Evolutionary conservation across 2,329 filamentous ascomycete genomes (phyloP).

Genomic region (Plectosphaerella cucumerina): DNA sequence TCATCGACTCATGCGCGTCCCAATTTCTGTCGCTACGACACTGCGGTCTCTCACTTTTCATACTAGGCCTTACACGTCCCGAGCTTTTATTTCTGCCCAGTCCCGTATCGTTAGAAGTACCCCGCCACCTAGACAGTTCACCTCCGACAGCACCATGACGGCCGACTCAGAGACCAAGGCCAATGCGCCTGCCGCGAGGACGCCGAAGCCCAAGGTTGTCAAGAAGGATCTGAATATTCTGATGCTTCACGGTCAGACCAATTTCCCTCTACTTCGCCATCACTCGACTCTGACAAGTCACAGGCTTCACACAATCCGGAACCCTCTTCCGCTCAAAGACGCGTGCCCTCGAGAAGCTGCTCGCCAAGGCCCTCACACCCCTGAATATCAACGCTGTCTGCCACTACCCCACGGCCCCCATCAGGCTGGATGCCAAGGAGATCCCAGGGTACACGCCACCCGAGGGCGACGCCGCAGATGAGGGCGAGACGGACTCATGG

Average conservation of each 20-base stretch:
- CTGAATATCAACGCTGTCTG: slow-evolving; percentile 50
- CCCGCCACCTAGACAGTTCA: too few species aligned
- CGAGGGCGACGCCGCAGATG: slow-evolving; percentile 36
- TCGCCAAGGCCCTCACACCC: slow-evolving; percentile 67
- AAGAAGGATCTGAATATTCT: slow-evolving; percentile 62
- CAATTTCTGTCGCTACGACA: too few species aligned
- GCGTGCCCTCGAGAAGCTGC: slow-evolving; percentile 76
- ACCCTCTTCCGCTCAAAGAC: slow-evolving; percentile 83
- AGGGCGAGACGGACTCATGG: slow-evolving; percentile 60
- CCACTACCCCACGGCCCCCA: slow-evolving; percentile 66
- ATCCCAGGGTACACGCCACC: slow-evolving; percentile 63
- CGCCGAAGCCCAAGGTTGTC: slow-evolving; percentile 24
- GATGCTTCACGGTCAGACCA: slow-evolving; percentile 65
- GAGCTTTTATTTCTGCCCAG: too few species aligned
- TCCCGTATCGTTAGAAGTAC: too few species aligned
- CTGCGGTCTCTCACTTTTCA: too few species aligned
- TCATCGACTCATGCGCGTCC: too few species aligned
- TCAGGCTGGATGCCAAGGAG: slow-evolving; percentile 57
- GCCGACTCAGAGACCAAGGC: too few species aligned
- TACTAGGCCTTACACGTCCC: too few species aligned
- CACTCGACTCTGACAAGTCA: background rate
- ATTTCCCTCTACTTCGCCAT: background rate
- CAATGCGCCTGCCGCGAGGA: slow-evolving; percentile 17
- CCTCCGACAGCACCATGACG: too few species aligned
- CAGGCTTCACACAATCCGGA: slow-evolving; percentile 88